Base-by-base conservation (phyloP, 2,329 filamentous ascomycete genomes). In the Chaetomium globosum region DNA sequence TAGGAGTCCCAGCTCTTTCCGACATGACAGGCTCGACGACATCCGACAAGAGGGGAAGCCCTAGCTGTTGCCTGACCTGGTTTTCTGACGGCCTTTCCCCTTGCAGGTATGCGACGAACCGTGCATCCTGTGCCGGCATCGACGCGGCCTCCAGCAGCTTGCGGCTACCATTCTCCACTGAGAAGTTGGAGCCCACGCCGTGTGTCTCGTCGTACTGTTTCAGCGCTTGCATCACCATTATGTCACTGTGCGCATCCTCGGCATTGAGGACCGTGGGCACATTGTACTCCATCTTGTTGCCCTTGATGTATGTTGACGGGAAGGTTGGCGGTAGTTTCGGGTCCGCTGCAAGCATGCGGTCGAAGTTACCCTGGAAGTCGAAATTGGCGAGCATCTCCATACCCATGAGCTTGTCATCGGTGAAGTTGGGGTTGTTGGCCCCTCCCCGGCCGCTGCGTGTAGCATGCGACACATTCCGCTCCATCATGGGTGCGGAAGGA, bases 391-490 rank as follows among this genome's bases (percentile, higher is more conserved):
- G 79, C 26, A 82, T 84, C 72, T 89, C 86, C 31, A 88, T 80
- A 16, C 86, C 87, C 13, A 86, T 77, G 48, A 85, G 77, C 71
- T 82, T 84, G 72, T 85, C 83, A 67, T 87, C 85, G 43, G 82
- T 72, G 67, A 85, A 85, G 71, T 85, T 86, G 61, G 83, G 80
- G 66, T 80, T 80, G 60, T 81, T 77, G 30, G 77, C 78, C n/a
- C 80, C 78, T 19, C 79, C 85, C 28, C 86, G 81, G 23, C 84
- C 88, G 75, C 86, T 89, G 52, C 87, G 80, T 21, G 87, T 89
- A 13, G 85, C 84, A 66, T 89, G 86, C 10, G 87, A 89, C 13
- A 84, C 81, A 67, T 86, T 85, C 39, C 86, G 82, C 74, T 89
- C 87, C 86, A 89, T 89, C 61, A 78, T 78, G 16, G 81, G 80